Base-by-base conservation (phyloP, 805 yeast species). In the Priceomyces melissophilus region DNA sequence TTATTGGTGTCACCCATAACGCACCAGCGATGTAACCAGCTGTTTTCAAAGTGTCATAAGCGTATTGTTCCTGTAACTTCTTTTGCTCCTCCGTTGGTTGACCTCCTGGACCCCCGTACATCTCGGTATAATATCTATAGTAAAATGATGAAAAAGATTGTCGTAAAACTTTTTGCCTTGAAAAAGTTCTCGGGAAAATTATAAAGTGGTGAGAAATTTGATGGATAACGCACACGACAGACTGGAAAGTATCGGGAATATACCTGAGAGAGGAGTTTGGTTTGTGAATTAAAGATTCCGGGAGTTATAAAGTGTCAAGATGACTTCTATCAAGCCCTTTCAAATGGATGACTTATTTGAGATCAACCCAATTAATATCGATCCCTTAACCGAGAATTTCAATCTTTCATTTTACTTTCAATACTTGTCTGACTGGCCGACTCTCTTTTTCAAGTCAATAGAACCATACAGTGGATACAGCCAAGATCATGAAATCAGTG, bases 311-410 rank as follows among this genome's bases (percentile, higher is more conserved):
- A 4, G 8, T 20, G 8, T 20, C 25, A 36, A 10, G 6, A 91
- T 91, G 99, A 85, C 97, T 3, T 85, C 96, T 0, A 72, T 90
- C 10, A 78, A 76, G 45, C 97, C 98, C 14, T 87, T 93, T 55
- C 85, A 82, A 47, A 90, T 95, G 3, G 81, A 89, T 2, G 97
- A 93, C 55, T 65, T 91, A 12, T 82, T 90, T 49, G 69, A 76
- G 7, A 53, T 86, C 38, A 87, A 87, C 54, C 65, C 84, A 3
- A 81, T 90, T 36, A 93, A 93, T 58, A 63, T 93, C 14, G 99
- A 93, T 54, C 84, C 85, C 1, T 72, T 93, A 39, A 93, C 99
- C 0, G 99, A 93, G 55, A 93, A 91, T 65, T 93, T 87, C 67
- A 83, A 89, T 34, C 61, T 86, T 6, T 82, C 80, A 36, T 93